Conservation (phyloP, 805 yeast genomes). For the Lipomyces kockii region DNA sequence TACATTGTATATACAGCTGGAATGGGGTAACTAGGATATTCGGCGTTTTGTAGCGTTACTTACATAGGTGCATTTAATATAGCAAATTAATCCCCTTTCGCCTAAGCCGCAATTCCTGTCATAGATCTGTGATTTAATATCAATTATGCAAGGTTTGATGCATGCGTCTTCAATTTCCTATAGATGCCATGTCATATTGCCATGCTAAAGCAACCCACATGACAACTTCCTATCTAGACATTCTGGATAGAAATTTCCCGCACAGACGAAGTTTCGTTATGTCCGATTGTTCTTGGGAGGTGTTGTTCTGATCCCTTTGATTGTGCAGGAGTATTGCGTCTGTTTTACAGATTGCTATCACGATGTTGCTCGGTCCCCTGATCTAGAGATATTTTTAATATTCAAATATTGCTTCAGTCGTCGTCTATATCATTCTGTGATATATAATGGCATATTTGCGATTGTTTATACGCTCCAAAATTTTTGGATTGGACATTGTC, state of each 20-base stretch:
- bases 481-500: no score
- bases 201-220: constrained; percentile 24
- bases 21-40: not conserved
- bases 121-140: not conserved
- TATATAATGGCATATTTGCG: no score
- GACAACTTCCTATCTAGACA: not conserved
- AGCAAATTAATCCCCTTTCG: not conserved
- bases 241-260: not conserved
- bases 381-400: constrained; percentile 13
- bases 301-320: constrained; percentile 4
- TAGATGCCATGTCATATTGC: constrained; percentile 35
- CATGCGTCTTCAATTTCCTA: constrained; percentile 21
- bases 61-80: not conserved
- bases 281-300: not conserved
- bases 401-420: not conserved
- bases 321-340: not conserved
- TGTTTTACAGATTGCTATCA: not conserved
- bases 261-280: not conserved
- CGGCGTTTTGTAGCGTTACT: not conserved
- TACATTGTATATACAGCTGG: constrained; percentile 2
- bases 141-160: constrained; percentile 33
- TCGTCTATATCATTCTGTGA: not conserved
- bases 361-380: constrained; percentile 15
- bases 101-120: not conserved
- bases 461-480: no score